phyloP scores from a whole-genome alignment of 148 eudicot species.

The Pharnaceum exiguum region DNA sequence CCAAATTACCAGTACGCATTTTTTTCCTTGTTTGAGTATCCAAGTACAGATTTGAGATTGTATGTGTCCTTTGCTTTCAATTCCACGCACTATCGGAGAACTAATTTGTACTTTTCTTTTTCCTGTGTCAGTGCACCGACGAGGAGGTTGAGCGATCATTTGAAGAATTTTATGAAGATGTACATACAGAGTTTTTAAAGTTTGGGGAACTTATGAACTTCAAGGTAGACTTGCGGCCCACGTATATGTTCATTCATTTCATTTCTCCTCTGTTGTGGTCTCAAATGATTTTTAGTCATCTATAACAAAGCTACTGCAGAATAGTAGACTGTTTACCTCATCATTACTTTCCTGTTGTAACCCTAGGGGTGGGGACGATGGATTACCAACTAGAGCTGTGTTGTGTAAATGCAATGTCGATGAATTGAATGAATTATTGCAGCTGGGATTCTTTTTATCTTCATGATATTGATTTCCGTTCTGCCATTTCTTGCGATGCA shows the following conservation, averaged over 20 bases:
- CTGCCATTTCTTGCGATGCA: too few species aligned
- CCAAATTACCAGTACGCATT: too few species aligned
- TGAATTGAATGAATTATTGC: too few species aligned
- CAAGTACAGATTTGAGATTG: neutral
- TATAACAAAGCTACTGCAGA: too few species aligned
- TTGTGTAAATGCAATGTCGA: too few species aligned
- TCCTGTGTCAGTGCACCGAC: conserved; percentile 61
- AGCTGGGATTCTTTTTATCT: too few species aligned
- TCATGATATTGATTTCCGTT: too few species aligned
- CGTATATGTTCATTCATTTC: neutral
- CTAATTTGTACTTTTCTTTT: conserved; percentile 18
- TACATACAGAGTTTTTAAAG: conserved; percentile 93
- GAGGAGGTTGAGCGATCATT: conserved; percentile 76
- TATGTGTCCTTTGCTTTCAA: neutral
- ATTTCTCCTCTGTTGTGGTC: neutral
- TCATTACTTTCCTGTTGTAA: too few species aligned
- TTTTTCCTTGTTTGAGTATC: neutral
- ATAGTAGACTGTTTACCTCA: too few species aligned
- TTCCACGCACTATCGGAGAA: neutral
- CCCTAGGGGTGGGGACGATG: too few species aligned
- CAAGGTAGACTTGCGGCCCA: conserved; percentile 49
- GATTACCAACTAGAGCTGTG: too few species aligned
- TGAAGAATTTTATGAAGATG: conserved; percentile 98
- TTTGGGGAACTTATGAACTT: conserved; percentile 89
- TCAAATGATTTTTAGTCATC: neutral